Percentiles rank a stretch among this genome's conserved stretches.
phyloP scores from a whole-genome alignment of 2,329 filamentous ascomycete genomes.

The Cercospora canescens region DNA sequence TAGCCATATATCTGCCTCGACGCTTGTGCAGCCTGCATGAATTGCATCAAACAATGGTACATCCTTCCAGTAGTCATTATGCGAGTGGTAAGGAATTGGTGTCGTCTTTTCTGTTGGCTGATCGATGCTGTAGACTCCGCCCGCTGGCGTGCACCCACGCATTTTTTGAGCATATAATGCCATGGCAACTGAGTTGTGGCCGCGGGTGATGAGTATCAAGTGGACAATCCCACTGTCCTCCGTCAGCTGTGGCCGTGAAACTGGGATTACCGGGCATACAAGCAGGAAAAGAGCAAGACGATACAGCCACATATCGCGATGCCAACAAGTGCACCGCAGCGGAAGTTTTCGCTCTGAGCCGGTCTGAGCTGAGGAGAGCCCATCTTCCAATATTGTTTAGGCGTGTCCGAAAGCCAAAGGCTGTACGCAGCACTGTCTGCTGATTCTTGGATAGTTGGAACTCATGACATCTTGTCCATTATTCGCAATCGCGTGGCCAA shows the following conservation, averaged over 20 bases:
- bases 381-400: background rate
- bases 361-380: background rate
- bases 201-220: background rate
- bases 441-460: background rate
- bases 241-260: background rate
- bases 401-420: background rate
- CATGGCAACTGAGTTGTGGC: background rate
- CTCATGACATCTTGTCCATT: background rate
- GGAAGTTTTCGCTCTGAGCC: background rate
- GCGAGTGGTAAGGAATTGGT: conserved; percentile 59
- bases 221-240: background rate
- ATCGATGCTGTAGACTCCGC: background rate
- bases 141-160: background rate
- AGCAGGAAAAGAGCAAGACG: background rate
- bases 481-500: background rate
- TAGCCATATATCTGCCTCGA: conserved; percentile 48
- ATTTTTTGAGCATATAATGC: background rate
- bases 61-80: conserved; percentile 61
- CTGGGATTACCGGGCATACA: background rate
- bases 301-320: background rate
- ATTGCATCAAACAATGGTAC: conserved; percentile 57
- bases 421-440: background rate
- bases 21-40: conserved; percentile 54
- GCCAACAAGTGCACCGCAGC: background rate
- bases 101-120: conserved; percentile 34